Conservation (phyloP, 1,284 basidiomycete genomes). For the Boletellus dicymbophilus region DNA sequence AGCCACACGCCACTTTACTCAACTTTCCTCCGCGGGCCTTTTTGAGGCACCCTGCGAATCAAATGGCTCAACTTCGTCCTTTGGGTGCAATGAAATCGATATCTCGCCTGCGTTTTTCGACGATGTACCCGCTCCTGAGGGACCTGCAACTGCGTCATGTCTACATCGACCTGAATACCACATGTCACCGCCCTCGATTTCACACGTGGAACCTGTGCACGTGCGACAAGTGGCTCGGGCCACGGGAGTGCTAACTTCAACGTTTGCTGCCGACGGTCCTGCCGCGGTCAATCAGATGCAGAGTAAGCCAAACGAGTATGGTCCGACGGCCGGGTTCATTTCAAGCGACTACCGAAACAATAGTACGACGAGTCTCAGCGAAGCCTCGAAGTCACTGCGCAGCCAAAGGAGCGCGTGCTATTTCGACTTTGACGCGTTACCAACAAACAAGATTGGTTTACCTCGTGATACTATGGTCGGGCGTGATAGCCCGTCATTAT, state of each 20-base stretch:
- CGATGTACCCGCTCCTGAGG: conserved; percentile 53
- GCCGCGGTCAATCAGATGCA: conserved; percentile 3
- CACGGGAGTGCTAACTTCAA: neutral
- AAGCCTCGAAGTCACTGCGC: conserved; percentile 6
- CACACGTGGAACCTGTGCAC: conserved; percentile 30
- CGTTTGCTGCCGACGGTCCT: neutral
- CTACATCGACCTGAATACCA: conserved; percentile 30
- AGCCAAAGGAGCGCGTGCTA: conserved; percentile 18
- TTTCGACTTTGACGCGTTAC: conserved; percentile 32
- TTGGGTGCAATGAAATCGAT: conserved; percentile 38
- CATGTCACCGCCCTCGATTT: conserved; percentile 17
- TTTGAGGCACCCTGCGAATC: conserved; percentile 24
- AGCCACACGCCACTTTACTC: neutral
- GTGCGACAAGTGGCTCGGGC: conserved; percentile 11
- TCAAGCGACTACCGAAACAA: conserved; percentile 12
- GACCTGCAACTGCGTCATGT: conserved; percentile 48
- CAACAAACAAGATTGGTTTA: neutral
- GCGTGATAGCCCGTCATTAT: neutral
- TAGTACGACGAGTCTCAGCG: conserved; percentile 12
- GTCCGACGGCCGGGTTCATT: conserved; percentile 33
- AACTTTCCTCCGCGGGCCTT: conserved; percentile 12
- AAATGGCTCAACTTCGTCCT: conserved; percentile 12
- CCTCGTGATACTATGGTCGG: neutral
- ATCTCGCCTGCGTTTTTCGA: conserved; percentile 69
- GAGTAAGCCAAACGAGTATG: conserved; percentile 14